Conservation (phyloP, 2,329 filamentous ascomycete genomes). For the Aureobasidium melanogenum region DNA sequence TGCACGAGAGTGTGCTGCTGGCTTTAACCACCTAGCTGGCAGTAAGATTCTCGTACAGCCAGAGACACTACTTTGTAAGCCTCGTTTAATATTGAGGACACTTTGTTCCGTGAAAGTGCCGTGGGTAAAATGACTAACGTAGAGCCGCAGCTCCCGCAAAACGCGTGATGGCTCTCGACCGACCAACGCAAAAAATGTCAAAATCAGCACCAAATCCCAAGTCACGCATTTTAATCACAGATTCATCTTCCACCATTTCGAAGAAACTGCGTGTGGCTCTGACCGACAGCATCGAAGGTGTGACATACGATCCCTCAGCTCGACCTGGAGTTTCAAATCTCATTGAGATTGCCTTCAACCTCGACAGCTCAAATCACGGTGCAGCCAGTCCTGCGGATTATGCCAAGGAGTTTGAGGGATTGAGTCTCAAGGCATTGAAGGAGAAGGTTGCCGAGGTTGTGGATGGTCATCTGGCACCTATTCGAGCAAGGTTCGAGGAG, state of each 20-base stretch:
- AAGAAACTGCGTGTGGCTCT: slow-evolving; percentile 63
- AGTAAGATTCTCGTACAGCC: slow-evolving; percentile 52
- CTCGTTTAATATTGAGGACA: not conserved
- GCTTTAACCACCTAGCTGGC: slow-evolving; percentile 73
- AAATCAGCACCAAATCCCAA: slow-evolving; percentile 67
- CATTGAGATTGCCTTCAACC: slow-evolving; percentile 66
- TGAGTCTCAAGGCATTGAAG: slow-evolving; percentile 54
- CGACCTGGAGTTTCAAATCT: slow-evolving; percentile 85
- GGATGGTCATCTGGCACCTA: slow-evolving; percentile 41
- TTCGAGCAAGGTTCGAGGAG: slow-evolving; percentile 49
- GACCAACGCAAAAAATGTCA: slow-evolving; percentile 82
- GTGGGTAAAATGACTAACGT: not conserved
- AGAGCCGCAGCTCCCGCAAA: slow-evolving; percentile 56
- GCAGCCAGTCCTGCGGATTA: slow-evolving; percentile 36
- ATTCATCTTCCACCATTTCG: slow-evolving; percentile 54
- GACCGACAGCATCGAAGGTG: slow-evolving; percentile 61
- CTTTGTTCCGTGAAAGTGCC: not conserved
- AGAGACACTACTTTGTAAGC: slow-evolving; percentile 61
- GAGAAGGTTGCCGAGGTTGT: slow-evolving; percentile 52
- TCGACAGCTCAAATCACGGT: slow-evolving; percentile 38
- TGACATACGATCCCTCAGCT: slow-evolving; percentile 61
- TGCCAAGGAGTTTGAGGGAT: slow-evolving; percentile 30
- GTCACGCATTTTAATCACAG: slow-evolving; percentile 77
- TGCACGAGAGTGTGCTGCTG: slow-evolving; percentile 71
- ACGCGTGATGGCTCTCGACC: slow-evolving; percentile 79